phyloP scores from a whole-genome alignment of 495 filamentous ascomycete genomes.

The Penicillium tannophilum region DNA sequence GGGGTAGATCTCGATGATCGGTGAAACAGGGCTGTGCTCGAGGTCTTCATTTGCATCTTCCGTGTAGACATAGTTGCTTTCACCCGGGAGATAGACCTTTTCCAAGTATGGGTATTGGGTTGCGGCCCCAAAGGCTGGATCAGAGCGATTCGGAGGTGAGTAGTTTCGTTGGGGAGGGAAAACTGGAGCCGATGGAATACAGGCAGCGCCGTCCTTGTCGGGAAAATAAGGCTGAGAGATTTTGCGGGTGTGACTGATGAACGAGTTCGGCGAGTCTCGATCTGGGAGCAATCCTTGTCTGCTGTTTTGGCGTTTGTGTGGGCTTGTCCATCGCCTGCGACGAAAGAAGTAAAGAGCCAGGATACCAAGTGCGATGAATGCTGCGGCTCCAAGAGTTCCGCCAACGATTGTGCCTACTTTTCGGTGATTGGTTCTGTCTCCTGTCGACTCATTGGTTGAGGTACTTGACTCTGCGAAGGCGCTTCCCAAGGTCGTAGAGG shows the following conservation, averaged over 20 bases:
- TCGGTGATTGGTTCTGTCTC: background rate
- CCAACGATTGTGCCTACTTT: conserved; percentile 30
- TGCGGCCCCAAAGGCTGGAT: conserved; percentile 3
- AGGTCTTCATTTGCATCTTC: conserved; percentile 13
- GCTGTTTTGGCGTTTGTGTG: conserved; percentile 10
- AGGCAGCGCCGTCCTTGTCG: background rate
- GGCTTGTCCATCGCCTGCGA: conserved; percentile 19
- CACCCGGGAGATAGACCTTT: conserved; percentile 7
- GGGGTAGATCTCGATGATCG: conserved; percentile 13
- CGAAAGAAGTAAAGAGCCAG: conserved; percentile 25
- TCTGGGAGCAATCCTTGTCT: conserved; percentile 22
- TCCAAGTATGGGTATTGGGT: conserved; percentile 14
- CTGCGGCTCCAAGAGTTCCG: conserved; percentile 30
- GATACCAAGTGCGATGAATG: conserved; percentile 25
- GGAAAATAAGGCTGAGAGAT: conserved; percentile 10
- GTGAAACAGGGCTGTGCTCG: conserved; percentile 9
- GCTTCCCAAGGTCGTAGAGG: conserved; percentile 1
- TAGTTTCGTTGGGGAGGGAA: conserved; percentile 7
- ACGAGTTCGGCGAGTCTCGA: conserved; percentile 17
- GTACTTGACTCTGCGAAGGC: conserved; percentile 7
- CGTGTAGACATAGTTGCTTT: background rate
- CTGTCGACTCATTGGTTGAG: background rate
- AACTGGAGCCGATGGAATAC: conserved; percentile 5
- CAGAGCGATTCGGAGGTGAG: conserved; percentile 1
- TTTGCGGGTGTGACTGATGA: conserved; percentile 6